phyloP scores from a whole-genome alignment of 192 early-diverging fungal genomes.

The Backusella luteola region DNA sequence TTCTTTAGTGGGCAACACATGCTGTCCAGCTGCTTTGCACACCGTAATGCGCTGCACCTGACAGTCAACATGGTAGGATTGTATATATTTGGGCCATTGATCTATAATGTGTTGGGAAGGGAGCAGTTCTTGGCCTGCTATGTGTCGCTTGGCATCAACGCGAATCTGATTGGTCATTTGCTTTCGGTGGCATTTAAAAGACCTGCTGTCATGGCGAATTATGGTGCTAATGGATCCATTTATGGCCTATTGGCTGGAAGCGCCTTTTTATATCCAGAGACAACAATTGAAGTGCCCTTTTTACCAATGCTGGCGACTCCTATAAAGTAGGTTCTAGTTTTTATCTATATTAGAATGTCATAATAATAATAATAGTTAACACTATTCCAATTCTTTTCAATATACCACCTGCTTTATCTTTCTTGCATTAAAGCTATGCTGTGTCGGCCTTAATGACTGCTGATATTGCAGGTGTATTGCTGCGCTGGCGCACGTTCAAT shows the following conservation, averaged over 20 bases:
- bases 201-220: conserved; percentile 47
- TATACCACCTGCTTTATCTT: neutral
- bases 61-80: conserved; percentile 81
- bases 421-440: conserved; percentile 36
- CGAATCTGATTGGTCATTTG: conserved; percentile 70
- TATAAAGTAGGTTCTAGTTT: conserved; percentile 17
- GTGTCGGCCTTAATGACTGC: conserved; percentile 66
- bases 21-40: conserved; percentile 77
- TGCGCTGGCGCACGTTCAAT: conserved; percentile 71
- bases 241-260: conserved; percentile 66
- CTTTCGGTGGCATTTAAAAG: conserved; percentile 41
- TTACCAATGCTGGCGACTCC: conserved; percentile 49
- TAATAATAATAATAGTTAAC: neutral
- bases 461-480: conserved; percentile 70
- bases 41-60: conserved; percentile 69
- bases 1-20: conserved; percentile 81
- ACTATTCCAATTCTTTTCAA: neutral
- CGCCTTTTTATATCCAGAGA: conserved; percentile 55
- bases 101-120: conserved; percentile 53
- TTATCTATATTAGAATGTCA: too few relatives aligned
- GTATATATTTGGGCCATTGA: conserved; percentile 56
- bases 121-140: conserved; percentile 84
- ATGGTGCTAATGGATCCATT: conserved; percentile 83
- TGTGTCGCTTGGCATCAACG: conserved; percentile 60
- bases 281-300: conserved; percentile 58